Conservation (phyloP, 495 filamentous ascomycete species). For the Talaromyces thailandensis region DNA sequence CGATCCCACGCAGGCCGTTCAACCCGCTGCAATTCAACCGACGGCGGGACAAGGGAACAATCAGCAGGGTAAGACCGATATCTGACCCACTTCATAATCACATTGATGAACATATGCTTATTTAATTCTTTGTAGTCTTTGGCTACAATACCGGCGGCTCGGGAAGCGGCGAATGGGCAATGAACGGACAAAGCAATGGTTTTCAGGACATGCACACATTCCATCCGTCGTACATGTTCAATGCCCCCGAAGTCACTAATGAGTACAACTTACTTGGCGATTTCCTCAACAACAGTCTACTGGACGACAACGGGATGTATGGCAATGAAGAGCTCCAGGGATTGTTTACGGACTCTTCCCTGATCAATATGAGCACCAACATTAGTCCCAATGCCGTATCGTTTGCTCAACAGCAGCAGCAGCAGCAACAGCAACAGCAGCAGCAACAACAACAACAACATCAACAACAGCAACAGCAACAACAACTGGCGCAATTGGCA, state of each 20-base stretch:
- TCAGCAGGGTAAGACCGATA: slow-evolving; percentile 63
- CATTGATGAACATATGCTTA: slow-evolving; percentile 18
- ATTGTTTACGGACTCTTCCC: slow-evolving; percentile 45
- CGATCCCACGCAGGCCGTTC: slow-evolving; percentile 23
- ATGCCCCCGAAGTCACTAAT: slow-evolving; percentile 83
- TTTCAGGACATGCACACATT: slow-evolving; percentile 92
- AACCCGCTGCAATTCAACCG: slow-evolving; percentile 23
- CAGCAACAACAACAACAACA: no score
- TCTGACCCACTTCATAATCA: slow-evolving; percentile 3
- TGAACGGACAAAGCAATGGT: slow-evolving; percentile 59
- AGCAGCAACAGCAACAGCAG: slow-evolving; percentile 12
- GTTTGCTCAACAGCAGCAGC: slow-evolving; percentile 23
- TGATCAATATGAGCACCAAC: slow-evolving; percentile 39
- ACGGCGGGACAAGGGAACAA: slow-evolving; percentile 41
- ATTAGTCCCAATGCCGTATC: slow-evolving; percentile 22
- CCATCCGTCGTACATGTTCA: slow-evolving; percentile 93
- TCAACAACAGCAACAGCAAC: slow-evolving; percentile 14
- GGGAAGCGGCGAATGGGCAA: slow-evolving; percentile 48
- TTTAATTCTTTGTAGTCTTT: slow-evolving; percentile 35
- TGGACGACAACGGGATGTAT: slow-evolving; percentile 67
- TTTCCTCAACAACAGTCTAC: slow-evolving; percentile 79
- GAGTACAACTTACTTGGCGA: slow-evolving; percentile 96
- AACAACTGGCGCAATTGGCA: slow-evolving; percentile 18
- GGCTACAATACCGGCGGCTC: slow-evolving; percentile 28
- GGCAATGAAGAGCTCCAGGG: slow-evolving; percentile 51